Conservation (phyloP, 441 rosid species). For the Gossypium schwendimanii region DNA sequence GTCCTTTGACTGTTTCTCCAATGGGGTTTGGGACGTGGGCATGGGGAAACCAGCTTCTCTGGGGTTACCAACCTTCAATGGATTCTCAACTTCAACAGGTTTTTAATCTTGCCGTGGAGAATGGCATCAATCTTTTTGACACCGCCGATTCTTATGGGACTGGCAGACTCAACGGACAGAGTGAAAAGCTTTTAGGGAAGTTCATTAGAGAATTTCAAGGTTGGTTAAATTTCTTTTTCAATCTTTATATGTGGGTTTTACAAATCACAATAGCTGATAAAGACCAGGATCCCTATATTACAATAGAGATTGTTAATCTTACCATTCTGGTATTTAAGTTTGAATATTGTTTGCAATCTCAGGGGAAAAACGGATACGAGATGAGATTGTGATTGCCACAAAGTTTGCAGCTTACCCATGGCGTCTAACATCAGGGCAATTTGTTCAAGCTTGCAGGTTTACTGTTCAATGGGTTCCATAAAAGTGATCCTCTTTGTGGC, state of each 20-base stretch:
- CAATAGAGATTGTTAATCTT: too few relatives aligned
- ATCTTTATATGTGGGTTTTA: not conserved
- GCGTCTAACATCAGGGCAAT: constrained; percentile 84
- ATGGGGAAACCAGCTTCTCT: constrained; percentile 92
- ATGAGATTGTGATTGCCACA: constrained; percentile 69
- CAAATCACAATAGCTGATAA: too few relatives aligned
- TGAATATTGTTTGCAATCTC: constrained; percentile 10
- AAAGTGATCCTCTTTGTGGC: not conserved
- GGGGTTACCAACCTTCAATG: constrained; percentile 83
- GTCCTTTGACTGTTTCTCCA: constrained; percentile 75
- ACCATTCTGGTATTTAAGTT: not conserved
- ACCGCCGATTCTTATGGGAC: constrained; percentile 96
- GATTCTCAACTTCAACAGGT: constrained; percentile 67
- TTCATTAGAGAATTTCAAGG: constrained; percentile 55
- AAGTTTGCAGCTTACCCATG: constrained; percentile 94
- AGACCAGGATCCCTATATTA: too few relatives aligned
- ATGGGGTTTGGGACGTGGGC: constrained; percentile 99
- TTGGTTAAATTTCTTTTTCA: constrained; percentile 6
- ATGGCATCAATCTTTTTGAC: constrained; percentile 77
- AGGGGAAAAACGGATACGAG: constrained; percentile 32
- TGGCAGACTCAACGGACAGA: constrained; percentile 76
- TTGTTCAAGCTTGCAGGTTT: constrained; percentile 84
- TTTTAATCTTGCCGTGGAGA: constrained; percentile 64
- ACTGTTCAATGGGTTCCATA: not conserved
- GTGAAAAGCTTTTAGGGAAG: constrained; percentile 88